phyloP scores from a whole-genome alignment of 768 basidiomycete species.

The Rhodotorula babjevae region DNA sequence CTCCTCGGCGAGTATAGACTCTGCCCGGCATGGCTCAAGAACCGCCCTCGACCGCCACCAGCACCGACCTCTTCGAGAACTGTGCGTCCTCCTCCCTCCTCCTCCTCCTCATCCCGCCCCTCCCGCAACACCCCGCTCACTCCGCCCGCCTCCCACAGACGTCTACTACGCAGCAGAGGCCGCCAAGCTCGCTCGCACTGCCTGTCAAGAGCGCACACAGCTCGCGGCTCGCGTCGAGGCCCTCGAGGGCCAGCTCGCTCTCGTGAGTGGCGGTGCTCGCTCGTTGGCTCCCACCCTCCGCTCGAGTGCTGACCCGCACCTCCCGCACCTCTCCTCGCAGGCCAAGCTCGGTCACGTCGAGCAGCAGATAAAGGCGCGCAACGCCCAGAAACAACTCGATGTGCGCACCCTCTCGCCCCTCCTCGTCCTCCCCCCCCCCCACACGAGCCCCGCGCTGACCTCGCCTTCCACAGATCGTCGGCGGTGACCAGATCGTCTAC shows the following conservation, averaged over 20 bases:
- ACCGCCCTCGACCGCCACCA: neutral
- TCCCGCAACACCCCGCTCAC: neutral
- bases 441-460: neutral
- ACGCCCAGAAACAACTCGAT: constrained; percentile 25
- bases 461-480: neutral
- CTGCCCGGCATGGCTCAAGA: no score
- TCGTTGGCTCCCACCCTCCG: neutral
- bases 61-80: neutral
- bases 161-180: constrained; percentile 19
- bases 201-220: neutral
- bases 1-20: neutral
- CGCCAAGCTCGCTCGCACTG: constrained; percentile 15
- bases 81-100: neutral
- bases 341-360: constrained; percentile 18
- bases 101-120: neutral
- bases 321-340: constrained; percentile 2
- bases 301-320: no score
- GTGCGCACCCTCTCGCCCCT: constrained; percentile 1
- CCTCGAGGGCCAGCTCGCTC: constrained; percentile 16
- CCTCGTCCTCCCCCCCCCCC: neutral
- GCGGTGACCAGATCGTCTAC: constrained; percentile 15
- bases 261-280: constrained; percentile 5
- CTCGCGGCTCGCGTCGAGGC: neutral
- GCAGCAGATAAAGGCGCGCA: neutral
- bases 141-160: neutral